These are phyloP conservation scores for Chondrostereum purpureum DNA, from an alignment of 1,284 basidiomycete genomes.

Conservation along the genomic window DNA sequence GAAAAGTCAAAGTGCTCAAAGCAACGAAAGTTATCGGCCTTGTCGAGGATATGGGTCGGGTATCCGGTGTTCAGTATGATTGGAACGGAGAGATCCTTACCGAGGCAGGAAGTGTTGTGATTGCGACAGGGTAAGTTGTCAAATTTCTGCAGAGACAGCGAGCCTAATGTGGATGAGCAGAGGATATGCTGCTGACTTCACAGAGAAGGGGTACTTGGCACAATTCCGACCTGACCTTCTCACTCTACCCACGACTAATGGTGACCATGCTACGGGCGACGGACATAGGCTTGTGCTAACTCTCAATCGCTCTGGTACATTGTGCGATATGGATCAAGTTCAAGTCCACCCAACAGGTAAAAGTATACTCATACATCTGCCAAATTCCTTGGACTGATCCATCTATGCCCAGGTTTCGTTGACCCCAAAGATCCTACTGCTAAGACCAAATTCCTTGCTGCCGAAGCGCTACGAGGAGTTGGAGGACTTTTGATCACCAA, in stretches of 20 bases:
- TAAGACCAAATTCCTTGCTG: conserved; percentile 83
- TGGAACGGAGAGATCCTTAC: conserved; percentile 58
- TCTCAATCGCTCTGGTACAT: conserved; percentile 62
- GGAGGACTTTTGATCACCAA: conserved; percentile 80
- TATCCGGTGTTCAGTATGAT: conserved; percentile 73
- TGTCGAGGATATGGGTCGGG: conserved; percentile 57
- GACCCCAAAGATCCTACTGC: conserved; percentile 76
- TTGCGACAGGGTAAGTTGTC: conserved; percentile 55
- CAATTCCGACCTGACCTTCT: conserved; percentile 76
- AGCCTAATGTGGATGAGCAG: conserved; percentile 21
- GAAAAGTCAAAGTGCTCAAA: conserved; percentile 73
- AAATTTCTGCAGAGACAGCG: background rate
- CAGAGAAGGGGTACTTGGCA: conserved; percentile 59
- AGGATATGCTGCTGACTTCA: conserved; percentile 85
- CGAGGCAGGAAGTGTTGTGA: conserved; percentile 64
- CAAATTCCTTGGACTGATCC: background rate
- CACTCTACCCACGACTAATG: conserved; percentile 78
- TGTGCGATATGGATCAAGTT: conserved; percentile 81
- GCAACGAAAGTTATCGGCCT: conserved; percentile 69
- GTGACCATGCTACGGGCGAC: conserved; percentile 81
- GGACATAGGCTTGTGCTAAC: conserved; percentile 68
- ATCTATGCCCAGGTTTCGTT: conserved; percentile 54
- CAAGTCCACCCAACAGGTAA: conserved; percentile 74
- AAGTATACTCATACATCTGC: background rate
- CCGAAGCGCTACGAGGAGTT: conserved; percentile 82